Percentiles rank a stretch among this genome's conserved stretches.
phyloP scores from a whole-genome alignment of 2,329 filamentous ascomycete genomes.

The Tolypocladium album region DNA sequence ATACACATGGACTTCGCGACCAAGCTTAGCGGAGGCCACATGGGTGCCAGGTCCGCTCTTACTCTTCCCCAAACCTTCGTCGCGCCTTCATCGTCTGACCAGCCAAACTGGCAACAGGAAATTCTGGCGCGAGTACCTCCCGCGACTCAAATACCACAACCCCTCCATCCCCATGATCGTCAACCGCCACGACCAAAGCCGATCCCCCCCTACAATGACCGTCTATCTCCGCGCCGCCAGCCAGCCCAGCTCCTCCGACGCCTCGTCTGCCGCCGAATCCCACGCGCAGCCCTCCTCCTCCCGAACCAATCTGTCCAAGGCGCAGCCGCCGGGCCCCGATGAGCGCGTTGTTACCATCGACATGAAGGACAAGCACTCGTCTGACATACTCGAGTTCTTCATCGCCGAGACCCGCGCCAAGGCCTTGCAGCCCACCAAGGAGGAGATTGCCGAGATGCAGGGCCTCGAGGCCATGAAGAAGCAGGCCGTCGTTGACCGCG shows the following conservation, averaged over 20 bases:
- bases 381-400: conserved; percentile 53
- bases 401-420: conserved; percentile 51
- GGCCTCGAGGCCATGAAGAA: conserved; percentile 44
- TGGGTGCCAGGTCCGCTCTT: conserved; percentile 55
- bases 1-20: conserved; percentile 65
- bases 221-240: conserved; percentile 47
- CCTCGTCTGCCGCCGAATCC: conserved; percentile 16
- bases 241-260: conserved; percentile 11
- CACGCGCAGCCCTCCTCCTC: conserved; percentile 35
- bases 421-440: conserved; percentile 41
- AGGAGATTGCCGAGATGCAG: conserved; percentile 48
- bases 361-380: conserved; percentile 52
- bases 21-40: conserved; percentile 54
- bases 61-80: conserved; percentile 9
- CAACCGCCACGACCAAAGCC: conserved; percentile 51
- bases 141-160: conserved; percentile 90
- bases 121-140: conserved; percentile 79
- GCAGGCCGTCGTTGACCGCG: conserved; percentile 42
- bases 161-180: conserved; percentile 75
- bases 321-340: conserved; percentile 33
- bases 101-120: conserved; percentile 44
- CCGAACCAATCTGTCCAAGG: conserved; percentile 33
- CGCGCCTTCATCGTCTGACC: neutral
- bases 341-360: conserved; percentile 46
- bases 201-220: conserved; percentile 48